phyloP scores from a whole-genome alignment of 345 rosid species.

The Corchorus olitorius region DNA sequence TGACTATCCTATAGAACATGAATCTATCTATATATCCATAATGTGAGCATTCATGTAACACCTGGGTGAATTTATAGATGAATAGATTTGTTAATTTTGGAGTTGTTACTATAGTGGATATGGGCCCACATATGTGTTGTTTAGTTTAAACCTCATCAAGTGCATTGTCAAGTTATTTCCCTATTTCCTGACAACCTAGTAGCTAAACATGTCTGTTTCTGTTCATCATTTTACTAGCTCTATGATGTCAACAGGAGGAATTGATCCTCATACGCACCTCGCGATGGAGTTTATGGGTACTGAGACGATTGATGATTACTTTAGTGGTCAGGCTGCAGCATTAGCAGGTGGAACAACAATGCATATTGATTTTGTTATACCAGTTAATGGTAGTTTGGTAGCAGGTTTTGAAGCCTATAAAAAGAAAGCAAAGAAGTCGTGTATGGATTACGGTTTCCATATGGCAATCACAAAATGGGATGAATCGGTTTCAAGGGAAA shows the following conservation, averaged over 20 bases:
- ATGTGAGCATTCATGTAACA: background rate
- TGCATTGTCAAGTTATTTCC: slow-evolving; percentile 4
- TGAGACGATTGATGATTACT: slow-evolving; percentile 81
- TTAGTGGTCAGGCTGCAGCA: slow-evolving; percentile 99
- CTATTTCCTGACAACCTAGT: background rate
- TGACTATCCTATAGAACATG: background rate
- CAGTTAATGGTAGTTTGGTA: slow-evolving; percentile 70
- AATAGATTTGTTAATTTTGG: background rate
- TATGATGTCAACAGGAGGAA: slow-evolving; percentile 61
- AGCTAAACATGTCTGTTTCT: slow-evolving; percentile 7
- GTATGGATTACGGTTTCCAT: slow-evolving; percentile 99
- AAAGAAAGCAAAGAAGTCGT: slow-evolving; percentile 66
- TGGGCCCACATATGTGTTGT: background rate
- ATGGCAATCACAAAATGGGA: slow-evolving; percentile 96
- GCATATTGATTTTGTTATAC: slow-evolving; percentile 95
- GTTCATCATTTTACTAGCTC: background rate
- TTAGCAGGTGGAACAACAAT: slow-evolving; percentile 98
- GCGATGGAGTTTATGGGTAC: slow-evolving; percentile 80
- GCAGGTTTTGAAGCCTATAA: slow-evolving; percentile 78
- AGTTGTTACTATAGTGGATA: background rate
- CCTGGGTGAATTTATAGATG: background rate
- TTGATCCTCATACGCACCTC: slow-evolving; percentile 95
- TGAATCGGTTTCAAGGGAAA: slow-evolving; percentile 73
- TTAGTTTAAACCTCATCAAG: background rate
- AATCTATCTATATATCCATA: background rate